A percentile compares a stretch with the other conserved stretches of the same genome.
Evolutionary conservation across 164 flowering plant species (phyloP).

Genomic region (Dillenia suffruticosa): DNA sequence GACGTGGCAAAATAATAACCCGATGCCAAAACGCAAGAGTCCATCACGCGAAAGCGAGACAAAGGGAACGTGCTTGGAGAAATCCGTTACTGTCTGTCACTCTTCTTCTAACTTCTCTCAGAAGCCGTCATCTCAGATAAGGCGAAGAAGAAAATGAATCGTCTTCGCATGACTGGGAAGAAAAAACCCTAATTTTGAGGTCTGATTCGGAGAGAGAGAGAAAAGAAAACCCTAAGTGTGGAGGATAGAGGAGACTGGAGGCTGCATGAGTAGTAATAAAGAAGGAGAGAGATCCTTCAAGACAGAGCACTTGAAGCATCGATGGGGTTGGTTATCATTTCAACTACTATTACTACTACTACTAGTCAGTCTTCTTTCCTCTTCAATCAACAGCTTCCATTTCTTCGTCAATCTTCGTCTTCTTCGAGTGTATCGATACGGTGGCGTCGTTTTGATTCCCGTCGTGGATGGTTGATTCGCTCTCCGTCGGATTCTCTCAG

Average conservation of each 20-base stretch:
- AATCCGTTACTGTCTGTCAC: too few species aligned
- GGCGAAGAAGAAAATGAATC: too few species aligned
- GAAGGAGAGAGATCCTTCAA: conserved; percentile 13
- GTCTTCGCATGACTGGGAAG: too few species aligned
- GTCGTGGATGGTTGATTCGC: conserved; percentile 33
- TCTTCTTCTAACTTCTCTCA: too few species aligned
- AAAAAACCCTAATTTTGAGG: too few species aligned
- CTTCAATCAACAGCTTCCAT: conserved; percentile 1
- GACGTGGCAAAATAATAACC: too few species aligned
- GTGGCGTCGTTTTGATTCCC: conserved; percentile 28
- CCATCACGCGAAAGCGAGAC: too few species aligned
- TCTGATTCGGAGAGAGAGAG: too few species aligned
- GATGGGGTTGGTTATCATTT: conserved; percentile 37
- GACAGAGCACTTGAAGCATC: conserved; percentile 27
- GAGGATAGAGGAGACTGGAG: neutral
- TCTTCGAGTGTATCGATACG: conserved; percentile 17
- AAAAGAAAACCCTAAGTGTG: neutral
- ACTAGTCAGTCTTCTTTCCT: conserved; percentile 12
- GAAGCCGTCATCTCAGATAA: too few species aligned
- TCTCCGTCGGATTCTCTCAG: conserved; percentile 7
- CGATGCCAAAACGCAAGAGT: too few species aligned
- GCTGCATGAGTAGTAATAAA: conserved; percentile 36
- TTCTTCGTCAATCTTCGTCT: conserved; percentile 12
- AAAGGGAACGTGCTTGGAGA: too few species aligned
- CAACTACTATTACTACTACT: conserved; percentile 24